These are phyloP conservation scores for Crithidia bombi DNA, from an alignment of 208 protist genomes.

Conservation along the genomic window DNA sequence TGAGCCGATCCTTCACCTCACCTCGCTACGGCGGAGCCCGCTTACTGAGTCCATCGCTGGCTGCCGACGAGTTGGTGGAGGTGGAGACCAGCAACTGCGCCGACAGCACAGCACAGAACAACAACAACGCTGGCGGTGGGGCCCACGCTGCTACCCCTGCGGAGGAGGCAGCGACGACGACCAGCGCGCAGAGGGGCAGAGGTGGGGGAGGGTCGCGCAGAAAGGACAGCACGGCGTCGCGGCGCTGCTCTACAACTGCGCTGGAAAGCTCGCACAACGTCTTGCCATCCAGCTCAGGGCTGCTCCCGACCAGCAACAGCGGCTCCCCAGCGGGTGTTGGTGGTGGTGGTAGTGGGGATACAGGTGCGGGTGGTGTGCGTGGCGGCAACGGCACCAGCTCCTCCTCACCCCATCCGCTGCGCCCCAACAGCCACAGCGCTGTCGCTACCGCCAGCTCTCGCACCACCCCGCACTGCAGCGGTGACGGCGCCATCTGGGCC, in stretches of 20 bases:
- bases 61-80: constrained; percentile 15
- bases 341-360: constrained; percentile 10
- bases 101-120: not conserved
- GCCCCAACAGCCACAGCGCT: constrained; percentile 24
- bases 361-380: not conserved
- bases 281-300: constrained; percentile 9
- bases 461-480: constrained; percentile 13
- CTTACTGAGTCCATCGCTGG: constrained; percentile 34
- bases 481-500: constrained; percentile 62
- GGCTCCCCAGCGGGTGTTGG: constrained; percentile 3
- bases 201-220: not conserved
- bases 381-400: constrained; percentile 15
- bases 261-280: constrained; percentile 27
- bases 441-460: not conserved
- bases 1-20: constrained; percentile 5
- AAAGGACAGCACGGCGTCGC: not conserved
- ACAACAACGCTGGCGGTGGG: not conserved
- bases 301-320: constrained; percentile 30
- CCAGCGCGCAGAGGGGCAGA: not conserved
- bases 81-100: constrained; percentile 18
- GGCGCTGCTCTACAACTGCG: constrained; percentile 8
- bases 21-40: constrained; percentile 1
- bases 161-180: not conserved
- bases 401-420: constrained; percentile 22
- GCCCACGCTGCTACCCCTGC: not conserved